Base-by-base conservation (phyloP, 352 stramenopile species). In the Phytophthora ohioensis region DNA sequence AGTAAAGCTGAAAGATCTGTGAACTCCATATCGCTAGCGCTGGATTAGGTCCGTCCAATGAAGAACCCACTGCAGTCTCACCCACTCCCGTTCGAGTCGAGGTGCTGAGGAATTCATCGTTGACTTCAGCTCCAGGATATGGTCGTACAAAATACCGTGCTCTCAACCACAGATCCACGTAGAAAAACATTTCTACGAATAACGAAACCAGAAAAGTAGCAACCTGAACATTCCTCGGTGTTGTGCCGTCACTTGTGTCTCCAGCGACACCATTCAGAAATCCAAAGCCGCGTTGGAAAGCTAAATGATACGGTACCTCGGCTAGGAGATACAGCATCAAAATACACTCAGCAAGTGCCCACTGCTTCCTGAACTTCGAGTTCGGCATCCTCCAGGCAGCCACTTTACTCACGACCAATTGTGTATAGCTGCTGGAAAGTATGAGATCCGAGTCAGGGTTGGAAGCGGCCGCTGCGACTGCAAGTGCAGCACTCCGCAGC, bases 141-240 rank as follows among this genome's bases (percentile, higher is more conserved):
- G 60, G 35, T 0, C 82, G 75, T 31, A 71, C 78, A 47, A 93
- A 92, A 10, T 76, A 81, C 0, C 73, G 56, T 1, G 72, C 68
- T 1, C 80, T 78, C 3, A 93, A 73, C 27, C 69, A 74, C 21
- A 87, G 63, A 35, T 93, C 84, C 0, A 61, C 49, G 21, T 86
- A 82, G 61, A 91, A 93, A 58, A 93, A 91, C 0, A 82, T 32
- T 57, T 93, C 85, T 5, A 91, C 59, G 0, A 73, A n/a, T 1
- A 85, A 8, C 2, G 75, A 56, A 2, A 71, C 32, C 7, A 71
- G 52, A 52, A 89, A 93, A 30, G 63, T 62, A 3, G 70, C 32
- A 17, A 75, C 13, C 51, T 91, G 82, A 38, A 89, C 56, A 7
- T 35, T 49, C 13, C 70, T 53, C 5, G 80, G 75, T 12, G 85